Base-by-base conservation (phyloP, 2,329 filamentous ascomycete genomes). In the Rutstroemia sp. region DNA sequence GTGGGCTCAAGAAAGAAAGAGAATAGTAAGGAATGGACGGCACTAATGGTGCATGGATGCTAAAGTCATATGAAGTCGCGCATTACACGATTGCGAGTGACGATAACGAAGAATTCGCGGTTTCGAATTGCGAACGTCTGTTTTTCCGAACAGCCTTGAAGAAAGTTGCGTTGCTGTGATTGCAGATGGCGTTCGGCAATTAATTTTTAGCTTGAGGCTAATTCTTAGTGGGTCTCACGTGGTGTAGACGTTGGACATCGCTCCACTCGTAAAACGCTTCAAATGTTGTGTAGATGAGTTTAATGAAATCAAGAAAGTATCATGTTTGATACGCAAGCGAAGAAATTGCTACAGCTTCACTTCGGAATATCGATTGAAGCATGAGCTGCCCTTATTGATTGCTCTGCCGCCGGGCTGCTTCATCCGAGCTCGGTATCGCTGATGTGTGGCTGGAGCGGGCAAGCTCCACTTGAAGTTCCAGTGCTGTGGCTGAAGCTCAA, bases 11-110 rank as follows among this genome's bases (percentile, higher is more conserved):
- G 21, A 25, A 47, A 45, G 19, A 39, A 56, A 51, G 16, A 25
- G 38, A 45, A 51, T 30, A 23, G 53, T 51, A 56, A 56, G 6
- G 53, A 56, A 51, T 37, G 53, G 53, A 56, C 47, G 39, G 38
- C 53, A 17, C 53, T 51, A 37, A 51, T 44, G 16, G 21, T 51
- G 47, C 39, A 56, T 56, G 47, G 27, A 38, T 37, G 17, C 23
- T 37, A 27, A 16, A 45, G 23, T 51, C 53, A 56, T 51, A 45
- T 21, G 51, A 51, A 17, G 53, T 51, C 47, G 47, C 47, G 30
- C 53, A 56, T 56, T 9, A 19, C 27, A 45, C 41, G 19, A 44
- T 44, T 51, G 27, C 23, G 23, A 42, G 21, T 37, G 42, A 41
- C 25, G 37, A 51, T 45, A 14, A 44, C 50, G 16, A n/a, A 38